Conservation (phyloP, 2,329 filamentous ascomycete genomes). For the Botrytis porri region DNA sequence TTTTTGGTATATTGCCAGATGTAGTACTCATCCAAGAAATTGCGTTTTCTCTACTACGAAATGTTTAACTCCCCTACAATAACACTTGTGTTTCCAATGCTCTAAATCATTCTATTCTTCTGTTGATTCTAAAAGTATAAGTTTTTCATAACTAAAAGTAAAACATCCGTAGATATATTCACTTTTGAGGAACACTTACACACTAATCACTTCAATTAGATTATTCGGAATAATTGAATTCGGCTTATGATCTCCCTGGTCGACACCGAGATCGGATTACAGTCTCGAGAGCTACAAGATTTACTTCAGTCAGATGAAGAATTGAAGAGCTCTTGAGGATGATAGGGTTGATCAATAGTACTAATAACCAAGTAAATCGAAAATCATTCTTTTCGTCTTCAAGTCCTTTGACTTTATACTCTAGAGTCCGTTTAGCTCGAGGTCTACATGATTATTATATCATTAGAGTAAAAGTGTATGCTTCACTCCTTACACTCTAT, state of each 20-base stretch:
- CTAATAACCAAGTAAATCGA: no score
- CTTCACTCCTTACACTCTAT: no score
- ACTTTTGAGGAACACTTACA: background rate
- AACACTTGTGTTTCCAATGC: background rate
- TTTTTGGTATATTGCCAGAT: background rate
- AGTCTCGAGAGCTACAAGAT: background rate
- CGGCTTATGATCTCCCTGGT: background rate
- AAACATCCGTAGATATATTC: background rate
- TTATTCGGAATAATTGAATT: background rate
- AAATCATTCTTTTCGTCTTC: no score
- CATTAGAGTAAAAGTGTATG: accelerated
- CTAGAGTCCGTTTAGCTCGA: no score
- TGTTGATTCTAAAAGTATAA: background rate
- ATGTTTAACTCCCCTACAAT: background rate
- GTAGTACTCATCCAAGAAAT: background rate
- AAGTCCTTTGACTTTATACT: no score
- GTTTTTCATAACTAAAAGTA: background rate
- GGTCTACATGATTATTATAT: no score
- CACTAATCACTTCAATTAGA: background rate
- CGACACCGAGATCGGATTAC: background rate
- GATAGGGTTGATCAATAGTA: no score
- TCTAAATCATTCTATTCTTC: background rate
- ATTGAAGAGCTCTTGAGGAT: no score
- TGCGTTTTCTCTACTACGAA: background rate
- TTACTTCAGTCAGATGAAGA: no score